Conservation (phyloP, 305 asterid genomes). For the Solanum aculeatissimum region DNA sequence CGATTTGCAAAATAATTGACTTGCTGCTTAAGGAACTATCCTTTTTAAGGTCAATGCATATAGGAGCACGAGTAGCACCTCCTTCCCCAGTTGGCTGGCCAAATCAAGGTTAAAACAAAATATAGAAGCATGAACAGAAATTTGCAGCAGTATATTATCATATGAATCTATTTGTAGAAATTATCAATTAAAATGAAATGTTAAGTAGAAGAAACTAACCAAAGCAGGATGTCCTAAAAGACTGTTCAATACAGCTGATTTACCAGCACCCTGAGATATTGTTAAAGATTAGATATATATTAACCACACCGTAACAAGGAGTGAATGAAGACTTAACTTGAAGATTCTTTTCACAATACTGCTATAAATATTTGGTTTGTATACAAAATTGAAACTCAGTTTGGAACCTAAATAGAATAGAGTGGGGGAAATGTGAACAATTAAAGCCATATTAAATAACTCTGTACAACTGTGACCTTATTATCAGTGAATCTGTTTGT, state of each 20-base stretch:
- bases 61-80: constrained; percentile 66
- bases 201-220: constrained; percentile 1
- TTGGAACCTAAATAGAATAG: neutral
- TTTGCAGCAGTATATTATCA: neutral
- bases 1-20: constrained; percentile 64
- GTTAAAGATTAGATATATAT: neutral
- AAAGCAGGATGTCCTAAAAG: constrained; percentile 18
- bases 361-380: neutral
- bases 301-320: neutral
- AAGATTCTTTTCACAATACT: neutral
- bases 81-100: constrained; percentile 71
- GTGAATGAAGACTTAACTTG: neutral
- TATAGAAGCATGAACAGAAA: neutral
- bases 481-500: neutral
- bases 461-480: neutral
- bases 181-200: neutral
- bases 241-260: constrained; percentile 18
- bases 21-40: constrained; percentile 47
- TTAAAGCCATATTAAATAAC: neutral
- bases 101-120: neutral
- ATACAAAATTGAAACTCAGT: neutral
- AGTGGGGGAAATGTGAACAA: neutral
- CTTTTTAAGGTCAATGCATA: constrained; percentile 42
- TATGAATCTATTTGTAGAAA: neutral
- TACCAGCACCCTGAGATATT: constrained; percentile 13